Base-by-base conservation (phyloP, 106 monocot genomes). In the Xerophyta viscosa region DNA sequence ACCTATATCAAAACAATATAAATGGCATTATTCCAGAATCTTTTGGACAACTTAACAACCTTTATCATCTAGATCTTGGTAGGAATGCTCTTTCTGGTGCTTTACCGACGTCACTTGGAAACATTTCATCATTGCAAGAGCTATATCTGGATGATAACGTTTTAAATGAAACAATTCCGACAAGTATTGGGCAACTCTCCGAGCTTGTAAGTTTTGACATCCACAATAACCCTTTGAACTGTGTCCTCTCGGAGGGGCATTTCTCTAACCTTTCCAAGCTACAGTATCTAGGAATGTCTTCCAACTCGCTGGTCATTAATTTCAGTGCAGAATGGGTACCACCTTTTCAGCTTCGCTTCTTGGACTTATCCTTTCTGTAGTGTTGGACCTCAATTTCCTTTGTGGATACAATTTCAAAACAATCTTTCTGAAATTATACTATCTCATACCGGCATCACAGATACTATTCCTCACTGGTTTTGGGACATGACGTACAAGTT, bases 401-500 rank as follows among this genome's bases (percentile, higher is more conserved):
- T n/a, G n/a, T n/a, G n/a, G n/a, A n/a, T n/a, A n/a, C n/a, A n/a
- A n/a, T 45, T 15, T 1, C 75, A 69, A 24, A 29, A 1, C 3
- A 6, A 17, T 0, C 0, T 63, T 9, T 0, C n/a, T 1, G 0
- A 0, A 0, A 26, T 75, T 17, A 3, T 39, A 2, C 4, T 75
- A 4, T 30, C 52, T 1, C 31, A 58, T 30, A 23, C 27, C 2
- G 21, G 52, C 13, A 69, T 75, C 13, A 33, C 22, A 20, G 75
- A 28, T 24, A 46, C 17, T 0, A 4, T 64, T 10, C 74, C 67
- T 1, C n/a, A 50, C 20, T 74, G 62, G 74, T 57, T 74, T 29
- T 66, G 72, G 72, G 29, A 20, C 1, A 2, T 60, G 13, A 47
- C 49, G 31, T 50, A 41, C 8, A 14, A 37, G 8, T 7, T 67